phyloP scores from a whole-genome alignment of 495 filamentous ascomycete genomes.

The Aspergillus kassunensis region DNA sequence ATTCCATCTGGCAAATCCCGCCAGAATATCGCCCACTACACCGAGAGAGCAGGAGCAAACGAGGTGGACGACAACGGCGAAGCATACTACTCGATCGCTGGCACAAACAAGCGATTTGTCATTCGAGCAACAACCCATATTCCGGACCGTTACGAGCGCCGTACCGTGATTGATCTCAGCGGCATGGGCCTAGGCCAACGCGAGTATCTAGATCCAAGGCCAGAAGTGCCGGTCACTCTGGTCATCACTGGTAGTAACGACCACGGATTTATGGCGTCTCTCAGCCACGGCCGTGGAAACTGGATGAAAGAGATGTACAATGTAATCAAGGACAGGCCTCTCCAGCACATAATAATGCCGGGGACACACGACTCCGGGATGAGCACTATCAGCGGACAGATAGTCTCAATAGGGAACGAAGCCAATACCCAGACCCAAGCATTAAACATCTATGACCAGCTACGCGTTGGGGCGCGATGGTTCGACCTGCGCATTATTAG shows the following conservation, averaged over 20 bases:
- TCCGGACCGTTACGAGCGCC: conserved; percentile 7
- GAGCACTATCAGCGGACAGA: conserved; percentile 12
- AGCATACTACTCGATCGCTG: conserved; percentile 10
- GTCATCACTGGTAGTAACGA: conserved; percentile 10
- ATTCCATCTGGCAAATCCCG: conserved; percentile 7
- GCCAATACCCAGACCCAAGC: conserved; percentile 13
- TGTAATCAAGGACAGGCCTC: conserved; percentile 3
- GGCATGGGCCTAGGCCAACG: conserved; percentile 12
- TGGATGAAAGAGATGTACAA: conserved; percentile 11
- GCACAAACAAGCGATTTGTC: conserved; percentile 5
- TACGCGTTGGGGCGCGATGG: conserved; percentile 9
- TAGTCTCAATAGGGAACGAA: conserved; percentile 6
- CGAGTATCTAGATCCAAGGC: conserved; percentile 7
- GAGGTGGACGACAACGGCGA: conserved; percentile 6
- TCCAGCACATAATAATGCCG: conserved; percentile 12
- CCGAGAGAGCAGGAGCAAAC: not conserved
- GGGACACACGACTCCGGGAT: conserved; percentile 13
- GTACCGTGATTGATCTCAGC: conserved; percentile 11
- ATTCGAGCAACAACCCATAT: conserved; percentile 13
- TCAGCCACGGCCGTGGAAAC: conserved; percentile 1
- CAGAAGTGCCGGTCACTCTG: conserved; percentile 11
- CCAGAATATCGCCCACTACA: conserved; percentile 11
- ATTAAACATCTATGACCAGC: conserved; percentile 10
- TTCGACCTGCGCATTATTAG: conserved; percentile 13
- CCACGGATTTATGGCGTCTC: conserved; percentile 8